Evolutionary conservation across 495 filamentous ascomycete genomes (phyloP).

Genomic region (Polyplosphaeria fusca): DNA sequence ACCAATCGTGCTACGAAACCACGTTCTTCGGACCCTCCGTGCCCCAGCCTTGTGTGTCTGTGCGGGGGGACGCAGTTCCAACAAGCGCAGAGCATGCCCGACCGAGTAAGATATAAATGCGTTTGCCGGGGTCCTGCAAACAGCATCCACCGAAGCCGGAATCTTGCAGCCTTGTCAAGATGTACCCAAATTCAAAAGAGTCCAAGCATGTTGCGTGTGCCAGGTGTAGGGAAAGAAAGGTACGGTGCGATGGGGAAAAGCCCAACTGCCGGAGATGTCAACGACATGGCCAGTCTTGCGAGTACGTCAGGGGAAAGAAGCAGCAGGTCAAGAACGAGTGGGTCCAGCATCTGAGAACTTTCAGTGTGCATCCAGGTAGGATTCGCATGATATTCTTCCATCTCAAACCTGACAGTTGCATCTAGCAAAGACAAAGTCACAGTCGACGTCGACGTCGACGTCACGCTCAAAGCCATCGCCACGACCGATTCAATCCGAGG

Average conservation of each 20-base stretch:
- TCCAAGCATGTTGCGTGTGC: conserved; percentile 9
- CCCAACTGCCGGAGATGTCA: conserved; percentile 7
- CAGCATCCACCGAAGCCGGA: no score
- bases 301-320: conserved; percentile 18
- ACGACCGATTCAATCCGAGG: background rate
- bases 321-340: conserved; percentile 10
- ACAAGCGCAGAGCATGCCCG: background rate
- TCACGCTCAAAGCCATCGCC: no score
- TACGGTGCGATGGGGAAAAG: conserved; percentile 12
- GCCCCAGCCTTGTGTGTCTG: background rate
- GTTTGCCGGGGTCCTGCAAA: background rate
- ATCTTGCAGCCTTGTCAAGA: background rate
- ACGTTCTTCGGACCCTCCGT: background rate
- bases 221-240: conserved; percentile 12
- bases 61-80: background rate
- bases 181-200: background rate
- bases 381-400: background rate
- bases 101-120: background rate
- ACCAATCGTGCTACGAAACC: no score
- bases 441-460: background rate
- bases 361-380: conserved; percentile 10
- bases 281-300: background rate
- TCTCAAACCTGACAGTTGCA: background rate
- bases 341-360: conserved; percentile 16
- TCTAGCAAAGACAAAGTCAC: background rate